Evolutionary conservation across 2,329 filamentous ascomycete species (phyloP).

Genomic region (Fusarium oligoseptatum): DNA sequence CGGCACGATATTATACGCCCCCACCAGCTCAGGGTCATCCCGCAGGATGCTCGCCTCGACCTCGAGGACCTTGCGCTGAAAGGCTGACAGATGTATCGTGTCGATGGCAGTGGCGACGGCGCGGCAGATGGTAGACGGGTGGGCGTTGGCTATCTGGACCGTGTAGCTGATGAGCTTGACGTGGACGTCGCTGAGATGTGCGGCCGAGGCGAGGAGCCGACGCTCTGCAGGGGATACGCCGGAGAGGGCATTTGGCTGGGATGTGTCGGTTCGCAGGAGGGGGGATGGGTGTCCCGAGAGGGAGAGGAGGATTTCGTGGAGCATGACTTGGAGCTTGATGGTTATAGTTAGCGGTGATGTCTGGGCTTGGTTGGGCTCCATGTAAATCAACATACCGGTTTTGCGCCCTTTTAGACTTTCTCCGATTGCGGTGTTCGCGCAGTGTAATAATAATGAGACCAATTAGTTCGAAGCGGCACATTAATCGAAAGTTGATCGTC

Average conservation of each 20-base stretch:
- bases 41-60: constrained; percentile 84
- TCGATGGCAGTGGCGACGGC: constrained; percentile 85
- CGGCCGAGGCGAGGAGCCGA: constrained; percentile 82
- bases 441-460: constrained; percentile 63
- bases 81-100: constrained; percentile 80
- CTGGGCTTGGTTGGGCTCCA: not conserved
- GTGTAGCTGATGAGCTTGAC: constrained; percentile 77
- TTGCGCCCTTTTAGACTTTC: constrained; percentile 52
- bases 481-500: constrained; percentile 45
- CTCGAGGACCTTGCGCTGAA: constrained; percentile 86
- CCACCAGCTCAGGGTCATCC: constrained; percentile 83
- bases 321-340: constrained; percentile 69
- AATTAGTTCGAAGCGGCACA: constrained; percentile 69
- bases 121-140: constrained; percentile 86
- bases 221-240: constrained; percentile 82
- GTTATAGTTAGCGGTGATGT: constrained; percentile 29
- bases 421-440: constrained; percentile 58
- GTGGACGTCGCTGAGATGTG: constrained; percentile 83
- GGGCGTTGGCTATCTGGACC: constrained; percentile 74
- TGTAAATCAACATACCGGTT: constrained; percentile 34
- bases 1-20: constrained; percentile 93
- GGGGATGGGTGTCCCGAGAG: constrained; percentile 94
- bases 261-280: constrained; percentile 74
- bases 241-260: constrained; percentile 60
- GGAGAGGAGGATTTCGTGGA: constrained; percentile 98